These are phyloP conservation scores for Wickerhamomyces queroliae DNA, from an alignment of 805 yeast species.

Conservation along the genomic window DNA sequence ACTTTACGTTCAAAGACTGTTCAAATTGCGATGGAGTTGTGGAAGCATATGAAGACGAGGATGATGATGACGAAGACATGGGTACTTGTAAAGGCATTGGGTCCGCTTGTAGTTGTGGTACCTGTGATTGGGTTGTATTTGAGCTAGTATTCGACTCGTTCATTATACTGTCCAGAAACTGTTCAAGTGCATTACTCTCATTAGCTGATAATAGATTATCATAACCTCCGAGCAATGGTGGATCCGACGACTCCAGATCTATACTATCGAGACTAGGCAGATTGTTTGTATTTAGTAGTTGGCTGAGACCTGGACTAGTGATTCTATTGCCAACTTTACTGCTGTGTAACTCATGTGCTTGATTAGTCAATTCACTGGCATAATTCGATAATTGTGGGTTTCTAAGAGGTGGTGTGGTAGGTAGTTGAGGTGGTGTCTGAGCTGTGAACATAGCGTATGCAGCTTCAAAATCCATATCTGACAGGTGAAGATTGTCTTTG, in stretches of 20 bases:
- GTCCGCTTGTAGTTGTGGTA: neutral
- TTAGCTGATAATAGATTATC: constrained; percentile 20
- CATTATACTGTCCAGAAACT: constrained; percentile 23
- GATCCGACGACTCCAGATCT: constrained; percentile 13
- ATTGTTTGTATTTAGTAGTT: neutral
- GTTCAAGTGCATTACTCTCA: constrained; percentile 22
- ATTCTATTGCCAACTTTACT: neutral
- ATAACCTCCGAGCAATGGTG: constrained; percentile 12
- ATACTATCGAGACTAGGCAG: neutral
- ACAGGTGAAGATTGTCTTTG: constrained; percentile 4
- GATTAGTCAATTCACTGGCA: neutral
- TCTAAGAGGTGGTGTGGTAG: constrained; percentile 1
- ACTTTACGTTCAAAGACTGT: neutral
- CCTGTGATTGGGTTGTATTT: neutral
- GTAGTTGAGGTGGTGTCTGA: constrained; percentile 1
- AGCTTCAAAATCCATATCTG: constrained; percentile 23
- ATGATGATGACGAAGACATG: too few relatives aligned
- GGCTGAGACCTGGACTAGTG: neutral
- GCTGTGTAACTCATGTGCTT: neutral
- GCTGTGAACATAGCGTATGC: constrained; percentile 22
- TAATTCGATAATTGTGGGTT: neutral
- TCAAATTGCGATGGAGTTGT: neutral
- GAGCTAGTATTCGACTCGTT: constrained; percentile 8
- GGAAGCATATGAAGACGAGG: neutral
- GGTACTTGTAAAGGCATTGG: too few relatives aligned